A percentile compares a stretch with the other conserved stretches of the same genome.
Evolutionary conservation across 1,139 yeast genomes (phyloP).

Genomic region (Geotrichum cucujoidarum): DNA sequence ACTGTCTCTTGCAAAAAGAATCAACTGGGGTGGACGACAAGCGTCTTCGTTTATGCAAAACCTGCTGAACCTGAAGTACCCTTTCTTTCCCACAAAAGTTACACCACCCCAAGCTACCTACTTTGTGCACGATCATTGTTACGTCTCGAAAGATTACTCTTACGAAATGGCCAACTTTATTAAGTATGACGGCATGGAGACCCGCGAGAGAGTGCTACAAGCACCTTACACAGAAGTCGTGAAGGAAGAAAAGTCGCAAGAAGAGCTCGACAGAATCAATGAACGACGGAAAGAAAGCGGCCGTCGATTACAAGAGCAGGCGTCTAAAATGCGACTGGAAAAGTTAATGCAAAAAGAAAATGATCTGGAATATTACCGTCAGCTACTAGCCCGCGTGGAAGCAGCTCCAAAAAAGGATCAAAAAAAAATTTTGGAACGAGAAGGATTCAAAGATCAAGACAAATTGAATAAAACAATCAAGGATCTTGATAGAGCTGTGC

Average conservation of each 20-base stretch:
- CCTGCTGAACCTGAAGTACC: conserved; percentile 75
- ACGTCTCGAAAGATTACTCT: conserved; percentile 64
- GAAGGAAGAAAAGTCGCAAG: conserved; percentile 72
- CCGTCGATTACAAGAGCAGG: conserved; percentile 84
- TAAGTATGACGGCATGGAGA: conserved; percentile 58
- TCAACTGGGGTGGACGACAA: conserved; percentile 89
- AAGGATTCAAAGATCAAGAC: conserved; percentile 71
- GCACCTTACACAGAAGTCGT: conserved; percentile 67
- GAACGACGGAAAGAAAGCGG: conserved; percentile 85
- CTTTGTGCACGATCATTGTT: conserved; percentile 71
- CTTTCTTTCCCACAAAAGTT: conserved; percentile 78
- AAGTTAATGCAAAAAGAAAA: conserved; percentile 75
- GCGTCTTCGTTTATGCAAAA: conserved; percentile 60
- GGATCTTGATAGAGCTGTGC: conserved; percentile 65
- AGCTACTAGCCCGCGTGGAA: conserved; percentile 51
- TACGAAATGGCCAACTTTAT: conserved; percentile 56
- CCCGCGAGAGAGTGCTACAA: conserved; percentile 70
- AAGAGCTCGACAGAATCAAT: conserved; percentile 70
- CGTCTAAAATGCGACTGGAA: conserved; percentile 76
- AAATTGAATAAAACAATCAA: conserved; percentile 66
- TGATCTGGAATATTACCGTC: conserved; percentile 66
- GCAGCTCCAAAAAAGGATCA: conserved; percentile 44
- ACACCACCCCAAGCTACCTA: conserved; percentile 58
- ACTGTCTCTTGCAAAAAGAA: conserved; percentile 65
- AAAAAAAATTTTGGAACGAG: conserved; percentile 52